Evolutionary conservation across 805 yeast species (phyloP).

Genomic region (Myxozyma udenii): DNA sequence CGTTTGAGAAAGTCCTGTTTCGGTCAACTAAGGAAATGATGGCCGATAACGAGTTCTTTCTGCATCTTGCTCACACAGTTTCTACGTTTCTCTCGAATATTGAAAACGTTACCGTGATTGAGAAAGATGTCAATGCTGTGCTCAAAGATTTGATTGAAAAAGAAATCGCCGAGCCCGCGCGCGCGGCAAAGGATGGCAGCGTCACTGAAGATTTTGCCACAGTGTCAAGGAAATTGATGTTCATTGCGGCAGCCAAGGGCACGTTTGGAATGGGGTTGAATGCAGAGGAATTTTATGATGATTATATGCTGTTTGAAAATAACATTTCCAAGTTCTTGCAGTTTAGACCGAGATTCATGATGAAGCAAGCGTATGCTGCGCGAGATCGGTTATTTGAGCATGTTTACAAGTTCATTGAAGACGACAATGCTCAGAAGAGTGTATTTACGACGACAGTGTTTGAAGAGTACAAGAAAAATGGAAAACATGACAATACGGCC

Average conservation of each 20-base stretch:
- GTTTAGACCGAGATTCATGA: conserved; percentile 14
- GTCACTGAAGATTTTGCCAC: conserved; percentile 6
- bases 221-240: conserved; percentile 3
- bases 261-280: conserved; percentile 24
- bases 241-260: conserved; percentile 12
- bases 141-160: background rate
- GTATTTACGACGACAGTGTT: background rate
- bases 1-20: conserved; percentile 4
- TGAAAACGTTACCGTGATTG: conserved; percentile 1
- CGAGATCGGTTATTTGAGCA: conserved; percentile 15
- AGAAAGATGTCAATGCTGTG: background rate
- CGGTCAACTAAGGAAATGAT: conserved; percentile 3
- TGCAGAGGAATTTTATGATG: conserved; percentile 4
- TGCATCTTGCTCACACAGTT: conserved; percentile 2
- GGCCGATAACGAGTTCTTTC: conserved; percentile 2
- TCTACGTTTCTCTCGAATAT: background rate
- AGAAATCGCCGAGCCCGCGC: background rate
- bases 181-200: background rate
- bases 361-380: conserved; percentile 10
- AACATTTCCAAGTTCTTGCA: conserved; percentile 14
- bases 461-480: conserved; percentile 6
- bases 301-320: conserved; percentile 18
- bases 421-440: background rate
- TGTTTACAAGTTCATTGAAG: conserved; percentile 9
- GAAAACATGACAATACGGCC: background rate